Evolutionary conservation across 495 filamentous ascomycete genomes (phyloP).

Genomic region (Cryomyces minteri): DNA sequence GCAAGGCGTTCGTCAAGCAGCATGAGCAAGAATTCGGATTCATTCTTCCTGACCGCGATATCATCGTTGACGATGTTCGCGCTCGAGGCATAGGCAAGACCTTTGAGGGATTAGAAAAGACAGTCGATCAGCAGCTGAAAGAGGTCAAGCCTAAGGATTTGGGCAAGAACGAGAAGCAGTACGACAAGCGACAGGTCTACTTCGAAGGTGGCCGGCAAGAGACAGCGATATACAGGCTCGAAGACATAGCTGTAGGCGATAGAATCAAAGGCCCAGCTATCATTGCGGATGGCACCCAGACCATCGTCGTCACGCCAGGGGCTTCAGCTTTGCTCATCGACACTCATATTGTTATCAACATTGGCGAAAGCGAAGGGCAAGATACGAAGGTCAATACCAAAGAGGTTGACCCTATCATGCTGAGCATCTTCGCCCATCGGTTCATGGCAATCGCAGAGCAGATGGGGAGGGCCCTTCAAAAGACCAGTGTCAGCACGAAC

Average conservation of each 20-base stretch:
- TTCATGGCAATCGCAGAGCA: constrained; percentile 99
- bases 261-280: constrained; percentile 73
- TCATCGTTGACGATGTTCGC: constrained; percentile 84
- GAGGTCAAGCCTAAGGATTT: constrained; percentile 35
- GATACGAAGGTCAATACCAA: constrained; percentile 29
- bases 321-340: constrained; percentile 55
- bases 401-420: constrained; percentile 68
- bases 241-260: constrained; percentile 58
- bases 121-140: constrained; percentile 61
- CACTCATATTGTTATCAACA: constrained; percentile 56
- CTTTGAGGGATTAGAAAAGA: constrained; percentile 58
- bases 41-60: constrained; percentile 70
- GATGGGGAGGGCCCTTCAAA: constrained; percentile 90
- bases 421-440: constrained; percentile 87
- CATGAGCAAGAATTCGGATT: constrained; percentile 95
- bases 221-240: constrained; percentile 72
- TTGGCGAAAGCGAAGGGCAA: constrained; percentile 36
- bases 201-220: constrained; percentile 59
- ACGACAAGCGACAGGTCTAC: constrained; percentile 40
- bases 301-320: constrained; percentile 75
- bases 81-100: constrained; percentile 79
- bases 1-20: constrained; percentile 63
- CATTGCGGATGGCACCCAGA: constrained; percentile 88
- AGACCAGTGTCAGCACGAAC: constrained; percentile 94
- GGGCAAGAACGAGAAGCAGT: constrained; percentile 31